These are phyloP conservation scores for Rhizopogon vesiculosus DNA, from an alignment of 768 basidiomycete genomes.

Conservation along the genomic window DNA sequence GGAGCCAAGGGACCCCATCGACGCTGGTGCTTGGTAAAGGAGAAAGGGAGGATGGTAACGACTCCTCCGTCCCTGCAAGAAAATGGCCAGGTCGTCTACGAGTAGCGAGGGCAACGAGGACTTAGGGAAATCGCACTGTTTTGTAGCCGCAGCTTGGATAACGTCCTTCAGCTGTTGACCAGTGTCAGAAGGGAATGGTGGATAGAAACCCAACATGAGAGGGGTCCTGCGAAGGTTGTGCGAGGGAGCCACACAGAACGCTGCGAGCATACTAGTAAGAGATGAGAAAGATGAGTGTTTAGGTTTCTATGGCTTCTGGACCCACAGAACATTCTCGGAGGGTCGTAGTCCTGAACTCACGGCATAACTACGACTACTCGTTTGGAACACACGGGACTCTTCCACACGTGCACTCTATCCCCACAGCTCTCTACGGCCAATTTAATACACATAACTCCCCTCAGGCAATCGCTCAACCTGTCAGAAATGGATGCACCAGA, in stretches of 20 bases:
- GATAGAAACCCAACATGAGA: constrained; percentile 70
- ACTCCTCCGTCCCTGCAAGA: constrained; percentile 32
- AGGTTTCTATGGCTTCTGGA: neutral
- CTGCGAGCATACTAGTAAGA: constrained; percentile 48
- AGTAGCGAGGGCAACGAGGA: neutral
- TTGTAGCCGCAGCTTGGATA: constrained; percentile 29
- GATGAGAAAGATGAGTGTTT: neutral
- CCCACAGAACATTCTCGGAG: neutral
- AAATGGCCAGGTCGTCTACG: neutral
- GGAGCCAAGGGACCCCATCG: constrained; percentile 25
- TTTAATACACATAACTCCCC: neutral
- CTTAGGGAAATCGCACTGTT: constrained; percentile 21
- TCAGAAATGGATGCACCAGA: constrained; percentile 71
- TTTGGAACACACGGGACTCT: neutral
- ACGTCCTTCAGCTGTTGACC: constrained; percentile 31
- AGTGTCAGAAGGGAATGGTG: constrained; percentile 57
- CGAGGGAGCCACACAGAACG: constrained; percentile 70
- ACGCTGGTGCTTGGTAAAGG: constrained; percentile 17
- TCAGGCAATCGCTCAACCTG: constrained; percentile 43
- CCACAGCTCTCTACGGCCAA: neutral
- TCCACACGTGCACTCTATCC: constrained; percentile 3
- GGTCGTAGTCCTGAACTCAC: neutral
- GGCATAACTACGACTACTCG: neutral
- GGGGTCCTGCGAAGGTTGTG: constrained; percentile 60
- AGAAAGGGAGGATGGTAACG: constrained; percentile 33